Evolutionary conservation across 805 yeast genomes (phyloP).

Genomic region (Barnettozyma wickerhamii): DNA sequence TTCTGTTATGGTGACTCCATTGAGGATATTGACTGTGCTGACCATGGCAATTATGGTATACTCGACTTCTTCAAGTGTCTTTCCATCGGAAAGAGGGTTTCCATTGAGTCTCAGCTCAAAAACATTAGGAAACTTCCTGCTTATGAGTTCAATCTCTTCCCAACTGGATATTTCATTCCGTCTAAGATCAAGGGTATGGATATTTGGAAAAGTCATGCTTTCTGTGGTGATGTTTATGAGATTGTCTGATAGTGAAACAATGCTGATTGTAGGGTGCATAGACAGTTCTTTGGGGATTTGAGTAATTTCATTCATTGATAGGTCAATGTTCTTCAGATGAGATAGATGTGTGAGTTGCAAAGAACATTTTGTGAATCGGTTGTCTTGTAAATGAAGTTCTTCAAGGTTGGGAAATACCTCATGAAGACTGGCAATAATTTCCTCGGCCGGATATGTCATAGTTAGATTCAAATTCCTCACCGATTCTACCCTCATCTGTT

Average conservation of each 20-base stretch:
- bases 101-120: slow-evolving; percentile 42
- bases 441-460: slow-evolving; percentile 12
- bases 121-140: slow-evolving; percentile 37
- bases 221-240: neutral
- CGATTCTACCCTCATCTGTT: neutral
- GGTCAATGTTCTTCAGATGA: slow-evolving; percentile 24
- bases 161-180: slow-evolving; percentile 44
- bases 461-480: slow-evolving; percentile 24
- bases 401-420: slow-evolving; percentile 34
- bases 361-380: slow-evolving; percentile 18
- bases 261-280: neutral
- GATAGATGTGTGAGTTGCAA: neutral
- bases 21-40: slow-evolving; percentile 36
- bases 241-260: slow-evolving; percentile 24
- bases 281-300: slow-evolving; percentile 25
- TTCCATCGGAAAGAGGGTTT: slow-evolving; percentile 43
- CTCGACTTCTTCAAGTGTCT: slow-evolving; percentile 22
- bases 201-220: neutral
- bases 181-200: slow-evolving; percentile 44
- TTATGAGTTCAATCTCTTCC: slow-evolving; percentile 44
- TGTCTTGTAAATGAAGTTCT: slow-evolving; percentile 25
- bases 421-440: slow-evolving; percentile 12
- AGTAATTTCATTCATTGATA: slow-evolving; percentile 41
- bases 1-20: slow-evolving; percentile 49
- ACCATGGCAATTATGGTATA: slow-evolving; percentile 43